A percentile compares a stretch with the other conserved stretches of the same genome.
Conservation (phyloP, 495 filamentous ascomycete species). For the Xylaria curta region DNA sequence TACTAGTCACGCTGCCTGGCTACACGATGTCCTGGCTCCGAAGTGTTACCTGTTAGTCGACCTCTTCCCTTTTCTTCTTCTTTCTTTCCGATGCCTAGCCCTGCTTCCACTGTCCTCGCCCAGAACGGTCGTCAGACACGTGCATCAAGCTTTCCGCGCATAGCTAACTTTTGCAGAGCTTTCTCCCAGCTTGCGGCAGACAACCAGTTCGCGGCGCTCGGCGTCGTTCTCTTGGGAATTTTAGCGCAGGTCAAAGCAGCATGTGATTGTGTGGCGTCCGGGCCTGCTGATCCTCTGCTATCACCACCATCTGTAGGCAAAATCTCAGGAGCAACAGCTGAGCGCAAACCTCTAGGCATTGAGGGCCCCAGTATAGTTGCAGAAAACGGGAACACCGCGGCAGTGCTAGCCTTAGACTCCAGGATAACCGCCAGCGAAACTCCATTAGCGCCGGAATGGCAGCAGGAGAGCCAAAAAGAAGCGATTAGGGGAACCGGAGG, state of each 20-base stretch:
- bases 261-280: constrained; percentile 33
- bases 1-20: constrained; percentile 38
- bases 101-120: too few relatives aligned
- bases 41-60: constrained; percentile 40
- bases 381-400: not conserved
- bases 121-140: too few relatives aligned
- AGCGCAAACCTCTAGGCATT: not conserved
- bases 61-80: not conserved
- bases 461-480: not conserved
- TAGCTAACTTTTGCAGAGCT: constrained; percentile 45
- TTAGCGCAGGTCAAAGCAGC: constrained; percentile 65
- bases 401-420: not conserved
- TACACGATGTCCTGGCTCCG: constrained; percentile 44
- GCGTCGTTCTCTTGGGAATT: constrained; percentile 71
- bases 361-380: not conserved
- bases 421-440: not conserved
- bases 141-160: not conserved
- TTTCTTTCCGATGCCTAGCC: too few relatives aligned
- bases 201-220: constrained; percentile 77
- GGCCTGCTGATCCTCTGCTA: not conserved
- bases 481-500: not conserved
- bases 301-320: not conserved
- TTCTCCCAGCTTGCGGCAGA: constrained; percentile 76
- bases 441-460: not conserved
- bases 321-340: not conserved